Evolutionary conservation across 1,284 basidiomycete species (phyloP).

Genomic region (Baeospora myosura): DNA sequence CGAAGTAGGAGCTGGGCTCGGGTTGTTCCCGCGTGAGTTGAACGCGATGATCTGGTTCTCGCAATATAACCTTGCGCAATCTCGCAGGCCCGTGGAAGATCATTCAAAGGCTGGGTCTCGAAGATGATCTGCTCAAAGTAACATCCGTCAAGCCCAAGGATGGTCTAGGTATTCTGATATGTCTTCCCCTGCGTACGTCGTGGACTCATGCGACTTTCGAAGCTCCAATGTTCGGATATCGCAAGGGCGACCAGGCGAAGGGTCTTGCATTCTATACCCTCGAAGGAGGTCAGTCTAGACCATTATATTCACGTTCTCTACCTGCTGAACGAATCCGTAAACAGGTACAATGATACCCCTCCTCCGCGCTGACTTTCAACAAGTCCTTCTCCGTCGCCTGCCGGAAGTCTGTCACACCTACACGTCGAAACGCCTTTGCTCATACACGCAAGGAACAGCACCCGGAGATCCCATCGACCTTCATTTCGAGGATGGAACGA

Average conservation of each 20-base stretch:
- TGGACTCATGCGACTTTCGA: slow-evolving; percentile 8
- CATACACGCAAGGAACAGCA: slow-evolving; percentile 36
- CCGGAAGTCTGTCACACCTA: slow-evolving; percentile 31
- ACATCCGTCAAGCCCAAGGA: slow-evolving; percentile 30
- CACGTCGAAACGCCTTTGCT: slow-evolving; percentile 40
- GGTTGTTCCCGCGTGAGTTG: slow-evolving; percentile 40
- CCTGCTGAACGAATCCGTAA: background rate
- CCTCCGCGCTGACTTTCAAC: slow-evolving; percentile 47
- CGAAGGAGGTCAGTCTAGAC: slow-evolving; percentile 33
- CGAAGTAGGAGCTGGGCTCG: slow-evolving; percentile 40
- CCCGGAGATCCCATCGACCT: slow-evolving; percentile 32
- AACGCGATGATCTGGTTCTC: too few species aligned
- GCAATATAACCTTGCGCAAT: too few species aligned
- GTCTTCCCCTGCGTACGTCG: background rate
- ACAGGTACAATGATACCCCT: slow-evolving; percentile 37
- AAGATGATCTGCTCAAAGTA: slow-evolving; percentile 34
- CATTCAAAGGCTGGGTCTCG: slow-evolving; percentile 40
- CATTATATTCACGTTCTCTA: slow-evolving; percentile 1
- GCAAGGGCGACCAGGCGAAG: slow-evolving; percentile 42
- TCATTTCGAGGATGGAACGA: slow-evolving; percentile 33
- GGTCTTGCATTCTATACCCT: slow-evolving; percentile 41
- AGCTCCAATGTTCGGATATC: slow-evolving; percentile 39
- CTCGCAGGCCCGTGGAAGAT: slow-evolving; percentile 35
- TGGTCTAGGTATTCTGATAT: slow-evolving; percentile 27
- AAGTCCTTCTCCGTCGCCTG: slow-evolving; percentile 35